phyloP scores from a whole-genome alignment of 129 eudicot genomes.

The Tagetes erecta region DNA sequence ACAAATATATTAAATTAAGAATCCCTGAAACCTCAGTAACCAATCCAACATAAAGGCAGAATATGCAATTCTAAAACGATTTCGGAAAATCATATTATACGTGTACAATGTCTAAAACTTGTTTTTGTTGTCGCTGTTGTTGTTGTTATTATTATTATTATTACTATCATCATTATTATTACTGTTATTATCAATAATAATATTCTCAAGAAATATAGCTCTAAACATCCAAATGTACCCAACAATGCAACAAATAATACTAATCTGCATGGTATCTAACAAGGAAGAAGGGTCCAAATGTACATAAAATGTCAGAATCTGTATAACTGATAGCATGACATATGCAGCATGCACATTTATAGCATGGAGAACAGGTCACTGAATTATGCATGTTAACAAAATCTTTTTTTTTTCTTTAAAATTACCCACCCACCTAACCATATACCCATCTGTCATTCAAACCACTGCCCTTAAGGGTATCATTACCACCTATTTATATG shows the following conservation, averaged over 20 bases:
- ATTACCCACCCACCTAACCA: neutral
- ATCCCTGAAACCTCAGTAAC: neutral
- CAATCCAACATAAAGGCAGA: neutral
- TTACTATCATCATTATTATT: neutral
- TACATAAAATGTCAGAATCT: neutral
- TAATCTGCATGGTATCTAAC: constrained; percentile 13
- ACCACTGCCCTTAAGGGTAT: neutral
- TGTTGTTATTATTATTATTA: too few relatives aligned
- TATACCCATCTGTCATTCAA: neutral
- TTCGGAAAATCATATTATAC: constrained; percentile 1
- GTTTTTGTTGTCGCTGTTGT: neutral
- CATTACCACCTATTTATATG: neutral
- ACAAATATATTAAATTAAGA: neutral
- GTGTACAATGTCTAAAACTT: neutral
- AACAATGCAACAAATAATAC: neutral
- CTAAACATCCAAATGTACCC: neutral
- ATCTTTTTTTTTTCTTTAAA: neutral
- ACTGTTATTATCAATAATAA: neutral
- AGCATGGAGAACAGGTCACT: constrained; percentile 2
- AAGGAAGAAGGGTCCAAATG: constrained; percentile 6
- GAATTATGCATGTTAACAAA: neutral
- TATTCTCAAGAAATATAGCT: neutral
- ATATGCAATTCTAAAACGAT: neutral
- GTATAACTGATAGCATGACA: neutral
- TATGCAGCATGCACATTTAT: neutral